Conservation (phyloP, 208 protist species). For the Endotrypanum monterogeii region DNA sequence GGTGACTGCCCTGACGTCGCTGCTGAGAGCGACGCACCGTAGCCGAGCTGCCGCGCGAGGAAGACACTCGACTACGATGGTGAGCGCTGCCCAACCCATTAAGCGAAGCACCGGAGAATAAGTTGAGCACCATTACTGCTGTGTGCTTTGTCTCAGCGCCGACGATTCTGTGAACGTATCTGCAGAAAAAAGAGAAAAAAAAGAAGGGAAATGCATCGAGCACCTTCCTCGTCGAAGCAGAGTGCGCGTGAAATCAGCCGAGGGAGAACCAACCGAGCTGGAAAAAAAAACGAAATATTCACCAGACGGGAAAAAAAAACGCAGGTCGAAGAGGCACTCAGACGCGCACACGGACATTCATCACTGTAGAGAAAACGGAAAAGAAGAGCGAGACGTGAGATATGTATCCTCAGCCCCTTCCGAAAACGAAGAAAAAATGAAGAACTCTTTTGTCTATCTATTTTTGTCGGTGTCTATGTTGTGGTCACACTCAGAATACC, state of each 20-base stretch:
- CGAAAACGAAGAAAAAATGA: no score
- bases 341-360: not conserved
- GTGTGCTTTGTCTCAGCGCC: not conserved
- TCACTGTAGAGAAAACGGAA: not conserved
- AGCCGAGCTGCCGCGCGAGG: conserved; percentile 20
- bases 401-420: not conserved
- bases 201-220: not conserved
- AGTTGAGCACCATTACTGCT: conserved; percentile 29
- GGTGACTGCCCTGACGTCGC: conserved; percentile 11
- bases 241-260: not conserved
- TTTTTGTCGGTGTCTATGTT: not conserved
- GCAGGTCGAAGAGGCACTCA: not conserved
- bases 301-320: not conserved
- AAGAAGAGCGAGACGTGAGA: not conserved
- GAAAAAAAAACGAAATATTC: not conserved
- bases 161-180: not conserved
- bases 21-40: conserved; percentile 6
- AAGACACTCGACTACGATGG: conserved; percentile 9
- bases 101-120: conserved; percentile 32
- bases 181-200: not conserved
- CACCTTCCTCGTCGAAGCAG: not conserved
- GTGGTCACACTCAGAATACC: not conserved
- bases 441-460: not conserved
- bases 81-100: conserved; percentile 14
- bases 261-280: not conserved